These are phyloP conservation scores for Phytophthora sojae DNA, from an alignment of 352 stramenopile species.

Conservation along the genomic window DNA sequence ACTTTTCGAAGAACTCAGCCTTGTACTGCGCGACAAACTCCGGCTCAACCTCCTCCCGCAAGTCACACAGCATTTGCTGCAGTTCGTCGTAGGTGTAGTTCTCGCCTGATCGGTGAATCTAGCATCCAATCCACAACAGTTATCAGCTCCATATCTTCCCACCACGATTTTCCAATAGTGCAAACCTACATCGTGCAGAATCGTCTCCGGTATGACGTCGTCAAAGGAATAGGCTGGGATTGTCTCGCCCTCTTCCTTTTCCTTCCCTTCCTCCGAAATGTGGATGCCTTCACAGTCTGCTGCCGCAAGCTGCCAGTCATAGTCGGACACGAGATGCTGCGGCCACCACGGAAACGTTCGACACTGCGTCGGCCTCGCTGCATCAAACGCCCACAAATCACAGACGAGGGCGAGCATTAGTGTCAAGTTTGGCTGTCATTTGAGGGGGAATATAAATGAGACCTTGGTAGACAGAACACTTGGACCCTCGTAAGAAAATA, in stretches of 20 bases:
- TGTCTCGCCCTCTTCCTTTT: too few relatives aligned
- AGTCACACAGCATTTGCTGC: constrained; percentile 60
- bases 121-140: constrained; percentile 1
- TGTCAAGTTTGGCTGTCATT: not conserved
- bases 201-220: constrained; percentile 64
- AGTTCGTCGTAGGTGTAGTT: constrained; percentile 80
- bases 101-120: constrained; percentile 82
- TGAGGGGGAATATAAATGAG: not conserved
- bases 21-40: constrained; percentile 66
- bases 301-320: constrained; percentile 78
- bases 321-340: constrained; percentile 77
- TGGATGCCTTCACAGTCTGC: constrained; percentile 73
- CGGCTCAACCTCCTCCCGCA: constrained; percentile 65
- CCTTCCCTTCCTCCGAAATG: constrained; percentile 3
- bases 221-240: constrained; percentile 44
- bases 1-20: constrained; percentile 63
- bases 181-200: constrained; percentile 71
- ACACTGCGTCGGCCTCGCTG: constrained; percentile 79
- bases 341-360: constrained; percentile 87
- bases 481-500: constrained; percentile 69
- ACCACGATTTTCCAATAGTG: not conserved
- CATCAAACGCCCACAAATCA: not conserved
- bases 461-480: constrained; percentile 78
- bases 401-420: not conserved
- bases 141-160: not conserved